phyloP scores from a whole-genome alignment of 2,329 filamentous ascomycete genomes.

The Dothiorella sarmentorum region DNA sequence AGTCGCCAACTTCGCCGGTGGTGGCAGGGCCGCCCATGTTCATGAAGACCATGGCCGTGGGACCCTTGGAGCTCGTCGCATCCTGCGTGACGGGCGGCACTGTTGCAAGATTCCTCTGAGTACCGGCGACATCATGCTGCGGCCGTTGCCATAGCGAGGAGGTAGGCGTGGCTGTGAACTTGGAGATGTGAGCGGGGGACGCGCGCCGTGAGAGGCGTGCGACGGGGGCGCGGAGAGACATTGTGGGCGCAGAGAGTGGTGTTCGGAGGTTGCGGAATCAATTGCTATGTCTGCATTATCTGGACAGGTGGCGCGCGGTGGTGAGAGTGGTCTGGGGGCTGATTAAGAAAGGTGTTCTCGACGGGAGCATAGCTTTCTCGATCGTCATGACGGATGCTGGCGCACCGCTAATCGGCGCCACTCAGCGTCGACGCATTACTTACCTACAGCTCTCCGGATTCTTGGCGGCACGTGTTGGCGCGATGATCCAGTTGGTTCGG shows the following conservation, averaged over 20 bases:
- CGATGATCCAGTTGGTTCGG: not conserved
- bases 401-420: constrained; percentile 15
- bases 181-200: constrained; percentile 28
- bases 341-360: constrained; percentile 9
- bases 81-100: constrained; percentile 78
- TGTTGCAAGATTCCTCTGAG: constrained; percentile 12
- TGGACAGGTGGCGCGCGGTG: not conserved
- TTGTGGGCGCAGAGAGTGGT: constrained; percentile 26
- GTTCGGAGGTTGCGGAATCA: constrained; percentile 20
- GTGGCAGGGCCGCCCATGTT: constrained; percentile 98
- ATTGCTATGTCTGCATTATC: constrained; percentile 16
- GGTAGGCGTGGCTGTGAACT: constrained; percentile 29
- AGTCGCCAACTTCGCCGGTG: constrained; percentile 81
- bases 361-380: not conserved
- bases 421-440: constrained; percentile 5
- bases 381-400: constrained; percentile 16
- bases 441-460: not conserved
- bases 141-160: constrained; percentile 33
- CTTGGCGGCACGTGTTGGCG: constrained; percentile 12
- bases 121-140: not conserved
- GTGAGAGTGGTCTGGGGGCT: not conserved
- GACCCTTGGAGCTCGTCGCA: constrained; percentile 66
- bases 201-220: constrained; percentile 33
- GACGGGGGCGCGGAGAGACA: constrained; percentile 37
- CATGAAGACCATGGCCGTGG: constrained; percentile 96